phyloP scores from a whole-genome alignment of 805 yeast genomes.

The Cyberlindnera maritima region DNA sequence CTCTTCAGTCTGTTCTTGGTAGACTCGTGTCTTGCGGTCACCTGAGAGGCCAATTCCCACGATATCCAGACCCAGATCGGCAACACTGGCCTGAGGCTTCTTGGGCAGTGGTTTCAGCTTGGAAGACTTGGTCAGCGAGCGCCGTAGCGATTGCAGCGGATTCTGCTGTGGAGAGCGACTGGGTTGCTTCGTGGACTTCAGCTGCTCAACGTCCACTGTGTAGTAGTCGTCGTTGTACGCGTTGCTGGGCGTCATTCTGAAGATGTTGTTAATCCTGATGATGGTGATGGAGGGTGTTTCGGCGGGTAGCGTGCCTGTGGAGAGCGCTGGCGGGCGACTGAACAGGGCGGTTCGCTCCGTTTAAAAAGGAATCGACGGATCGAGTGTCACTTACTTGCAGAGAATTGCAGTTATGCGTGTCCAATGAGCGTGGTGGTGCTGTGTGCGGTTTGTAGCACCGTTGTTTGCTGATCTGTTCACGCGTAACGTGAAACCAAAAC shows the following conservation, averaged over 20 bases:
- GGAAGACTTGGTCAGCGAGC: conserved; percentile 1
- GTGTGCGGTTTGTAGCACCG: too few species aligned
- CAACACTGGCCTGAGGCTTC: conserved; percentile 8
- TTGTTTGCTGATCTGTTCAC: too few species aligned
- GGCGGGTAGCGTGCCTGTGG: not conserved
- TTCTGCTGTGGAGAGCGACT: not conserved
- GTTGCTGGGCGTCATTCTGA: conserved; percentile 10
- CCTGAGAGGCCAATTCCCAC: conserved; percentile 23
- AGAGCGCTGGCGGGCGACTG: too few species aligned
- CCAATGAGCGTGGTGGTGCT: too few species aligned
- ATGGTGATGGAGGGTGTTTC: not conserved
- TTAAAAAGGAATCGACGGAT: too few species aligned
- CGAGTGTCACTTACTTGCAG: too few species aligned
- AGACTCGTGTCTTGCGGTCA: conserved; percentile 4
- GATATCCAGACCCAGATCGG: conserved; percentile 23
- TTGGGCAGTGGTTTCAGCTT: conserved; percentile 4
- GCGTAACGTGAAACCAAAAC: too few species aligned
- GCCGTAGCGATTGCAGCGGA: conserved; percentile 10
- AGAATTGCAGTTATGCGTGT: too few species aligned
- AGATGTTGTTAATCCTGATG: conserved; percentile 10
- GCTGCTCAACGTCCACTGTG: conserved; percentile 3
- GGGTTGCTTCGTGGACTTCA: not conserved
- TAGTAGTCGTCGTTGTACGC: conserved; percentile 2
- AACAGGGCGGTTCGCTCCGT: too few species aligned
- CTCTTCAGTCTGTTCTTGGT: conserved; percentile 7